These are phyloP conservation scores for Aspergillus jensenii DNA, from an alignment of 2,329 filamentous ascomycete species.

Conservation along the genomic window DNA sequence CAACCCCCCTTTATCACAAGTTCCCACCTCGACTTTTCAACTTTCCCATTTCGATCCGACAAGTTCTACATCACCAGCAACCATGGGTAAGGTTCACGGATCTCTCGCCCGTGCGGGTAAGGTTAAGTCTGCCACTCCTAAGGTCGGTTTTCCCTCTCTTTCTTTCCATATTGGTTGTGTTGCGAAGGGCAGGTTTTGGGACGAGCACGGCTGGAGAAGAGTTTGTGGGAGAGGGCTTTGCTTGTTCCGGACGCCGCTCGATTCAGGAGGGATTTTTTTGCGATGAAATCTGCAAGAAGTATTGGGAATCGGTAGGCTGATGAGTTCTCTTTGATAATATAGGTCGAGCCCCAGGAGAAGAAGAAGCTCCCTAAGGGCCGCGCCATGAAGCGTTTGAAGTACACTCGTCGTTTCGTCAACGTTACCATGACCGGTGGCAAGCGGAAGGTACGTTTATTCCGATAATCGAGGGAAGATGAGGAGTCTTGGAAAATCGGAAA, in stretches of 20 bases:
- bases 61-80: conserved; percentile 49
- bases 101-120: conserved; percentile 49
- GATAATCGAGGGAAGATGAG: not conserved
- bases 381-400: conserved; percentile 93
- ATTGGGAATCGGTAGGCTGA: conserved; percentile 1
- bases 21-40: conserved; percentile 12
- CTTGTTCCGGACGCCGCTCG: not conserved
- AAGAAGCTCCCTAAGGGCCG: conserved; percentile 95
- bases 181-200: not conserved
- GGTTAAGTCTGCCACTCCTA: conserved; percentile 26
- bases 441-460: conserved; percentile 71
- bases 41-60: conserved; percentile 22
- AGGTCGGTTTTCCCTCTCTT: conserved; percentile 9
- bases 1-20: conserved; percentile 5
- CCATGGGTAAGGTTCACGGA: conserved; percentile 91
- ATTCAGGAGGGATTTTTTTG: not conserved
- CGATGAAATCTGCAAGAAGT: not conserved
- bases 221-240: not conserved
- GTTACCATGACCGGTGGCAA: conserved; percentile 97
- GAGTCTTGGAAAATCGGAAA: not conserved
- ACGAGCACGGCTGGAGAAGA: not conserved
- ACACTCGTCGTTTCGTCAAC: conserved; percentile 98
- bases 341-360: conserved; percentile 64
- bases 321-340: conserved; percentile 8
- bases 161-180: not conserved